Evolutionary conservation across 2,329 filamentous ascomycete species (phyloP), one percentile per base, ranked within the genome.

Genomic region (Arthrobotrys sinensis): DNA sequence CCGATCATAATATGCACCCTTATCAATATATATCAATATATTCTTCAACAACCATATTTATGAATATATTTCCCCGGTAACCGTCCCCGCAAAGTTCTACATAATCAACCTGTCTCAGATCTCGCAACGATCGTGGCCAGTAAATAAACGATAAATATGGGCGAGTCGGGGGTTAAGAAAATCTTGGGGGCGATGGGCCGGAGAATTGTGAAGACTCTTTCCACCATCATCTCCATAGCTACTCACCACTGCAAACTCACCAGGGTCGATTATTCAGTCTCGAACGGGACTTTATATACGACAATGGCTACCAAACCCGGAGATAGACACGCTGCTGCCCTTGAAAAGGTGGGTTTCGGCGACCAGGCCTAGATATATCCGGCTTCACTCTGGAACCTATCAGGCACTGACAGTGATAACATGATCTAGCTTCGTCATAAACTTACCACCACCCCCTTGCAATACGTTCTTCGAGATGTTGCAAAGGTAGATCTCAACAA

Each of bases 151-250:
- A 60, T 60, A 70, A 70, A 60, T 45, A 62, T 60, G 52, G 19
- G 53, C 1, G 21, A 19, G 5, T n/a, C 10, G 4, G 32, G 24
- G 28, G 24, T 14, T 4, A 40, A 24, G 14, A 40, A 24, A 21
- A n/a, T 32, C 12, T 12, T 62, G 28, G 5, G 16, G 34, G 24
- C 36, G n/a, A 14, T 45, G 46, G 38, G 32, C 38, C 50, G 50
- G 21, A 64, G 48, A 36, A 24, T 55, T 19, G n/a, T 55, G 38
- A 46, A 57, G n/a, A 21, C 14, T 28, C 38, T 64, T 46, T 48
- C 36, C 28, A 16, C 38, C 38, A 14, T 66, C 69, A 73, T 73
- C 69, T 60, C 69, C 48, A 64, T 63, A 73, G 48, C 38, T 55
- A 57, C 69, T 38, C 28, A 32, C 60, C 16, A 62, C 3, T 11